phyloP scores from a whole-genome alignment of 495 filamentous ascomycete species.

The Terfezia boudieri region DNA sequence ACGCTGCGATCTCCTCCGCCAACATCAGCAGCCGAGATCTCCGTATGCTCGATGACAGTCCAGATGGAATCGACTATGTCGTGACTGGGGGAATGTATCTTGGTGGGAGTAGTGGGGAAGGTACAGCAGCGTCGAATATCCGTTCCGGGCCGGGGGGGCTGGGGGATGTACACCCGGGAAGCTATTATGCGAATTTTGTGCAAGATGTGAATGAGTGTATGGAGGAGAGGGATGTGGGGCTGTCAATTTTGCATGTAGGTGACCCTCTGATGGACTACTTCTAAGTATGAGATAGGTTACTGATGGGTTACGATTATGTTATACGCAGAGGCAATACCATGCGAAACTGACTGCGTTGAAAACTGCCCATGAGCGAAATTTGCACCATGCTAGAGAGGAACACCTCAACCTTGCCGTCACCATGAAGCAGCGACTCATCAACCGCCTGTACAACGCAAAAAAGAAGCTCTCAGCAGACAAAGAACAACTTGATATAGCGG shows the following conservation, averaged over 20 bases:
- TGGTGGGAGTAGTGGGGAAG: conserved; percentile 2
- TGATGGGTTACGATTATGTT: background rate
- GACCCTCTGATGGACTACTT: background rate
- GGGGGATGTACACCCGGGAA: conserved; percentile 40
- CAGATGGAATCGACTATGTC: conserved; percentile 38
- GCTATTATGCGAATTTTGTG: conserved; percentile 57
- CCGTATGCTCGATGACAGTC: conserved; percentile 46
- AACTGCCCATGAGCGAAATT: conserved; percentile 29
- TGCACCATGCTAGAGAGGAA: conserved; percentile 61
- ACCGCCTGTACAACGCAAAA: conserved; percentile 52
- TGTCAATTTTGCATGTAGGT: conserved; percentile 56
- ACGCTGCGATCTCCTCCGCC: conserved; percentile 60
- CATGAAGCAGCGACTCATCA: conserved; percentile 62
- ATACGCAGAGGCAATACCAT: no score
- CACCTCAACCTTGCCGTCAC: conserved; percentile 53
- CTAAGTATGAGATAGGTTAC: no score
- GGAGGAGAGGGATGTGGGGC: conserved; percentile 57
- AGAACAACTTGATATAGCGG: conserved; percentile 66
- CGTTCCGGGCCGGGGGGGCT: conserved; percentile 17
- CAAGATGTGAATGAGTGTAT: conserved; percentile 68
- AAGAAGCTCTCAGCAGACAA: conserved; percentile 64
- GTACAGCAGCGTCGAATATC: conserved; percentile 6
- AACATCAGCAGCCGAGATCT: conserved; percentile 46
- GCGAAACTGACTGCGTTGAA: no score
- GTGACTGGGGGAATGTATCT: conserved; percentile 35